Percentiles rank a stretch among this genome's conserved stretches.
Evolutionary conservation across 352 stramenopile species (phyloP).

Genomic region (Pythium diclinum): DNA sequence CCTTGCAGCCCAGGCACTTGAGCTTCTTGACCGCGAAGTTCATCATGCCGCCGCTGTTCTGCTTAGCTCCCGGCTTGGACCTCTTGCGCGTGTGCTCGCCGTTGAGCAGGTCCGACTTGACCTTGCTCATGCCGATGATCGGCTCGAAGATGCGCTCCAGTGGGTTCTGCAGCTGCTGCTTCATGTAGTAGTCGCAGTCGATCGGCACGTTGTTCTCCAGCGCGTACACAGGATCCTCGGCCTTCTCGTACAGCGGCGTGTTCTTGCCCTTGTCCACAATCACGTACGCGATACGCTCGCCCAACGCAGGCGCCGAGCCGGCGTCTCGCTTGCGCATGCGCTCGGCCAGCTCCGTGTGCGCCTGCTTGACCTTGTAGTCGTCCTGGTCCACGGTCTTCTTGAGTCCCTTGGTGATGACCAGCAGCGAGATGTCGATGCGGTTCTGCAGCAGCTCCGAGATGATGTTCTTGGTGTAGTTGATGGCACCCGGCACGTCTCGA

Average conservation of each 20-base stretch:
- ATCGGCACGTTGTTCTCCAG: constrained; percentile 99
- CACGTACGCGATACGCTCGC: constrained; percentile 99
- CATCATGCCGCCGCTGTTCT: constrained; percentile 97
- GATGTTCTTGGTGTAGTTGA: constrained; percentile 97
- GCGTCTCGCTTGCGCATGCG: constrained; percentile 98
- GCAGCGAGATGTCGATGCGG: constrained; percentile 99
- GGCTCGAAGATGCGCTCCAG: constrained; percentile 98
- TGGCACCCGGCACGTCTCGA: constrained; percentile 93
- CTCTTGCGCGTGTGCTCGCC: constrained; percentile 98
- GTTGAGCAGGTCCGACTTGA: constrained; percentile 90
- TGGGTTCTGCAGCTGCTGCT: constrained; percentile 98
- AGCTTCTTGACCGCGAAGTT: constrained; percentile 98
- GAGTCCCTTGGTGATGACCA: constrained; percentile 99
- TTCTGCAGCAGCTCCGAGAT: constrained; percentile 99
- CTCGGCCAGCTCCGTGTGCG: constrained; percentile 98
- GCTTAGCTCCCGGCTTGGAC: constrained; percentile 94
- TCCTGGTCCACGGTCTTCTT: constrained; percentile 98
- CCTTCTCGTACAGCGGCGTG: constrained; percentile 96
- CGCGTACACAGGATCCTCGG: constrained; percentile 98
- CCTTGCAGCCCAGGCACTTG: constrained; percentile 98
- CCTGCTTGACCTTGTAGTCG: constrained; percentile 99
- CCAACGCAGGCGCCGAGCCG: constrained; percentile 95
- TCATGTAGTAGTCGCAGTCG: constrained; percentile 99
- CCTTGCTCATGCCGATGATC: constrained; percentile 94
- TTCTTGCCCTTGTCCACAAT: constrained; percentile 98